Evolutionary conservation across 1,139 yeast genomes (phyloP).

Genomic region (Scheffersomyces titani): DNA sequence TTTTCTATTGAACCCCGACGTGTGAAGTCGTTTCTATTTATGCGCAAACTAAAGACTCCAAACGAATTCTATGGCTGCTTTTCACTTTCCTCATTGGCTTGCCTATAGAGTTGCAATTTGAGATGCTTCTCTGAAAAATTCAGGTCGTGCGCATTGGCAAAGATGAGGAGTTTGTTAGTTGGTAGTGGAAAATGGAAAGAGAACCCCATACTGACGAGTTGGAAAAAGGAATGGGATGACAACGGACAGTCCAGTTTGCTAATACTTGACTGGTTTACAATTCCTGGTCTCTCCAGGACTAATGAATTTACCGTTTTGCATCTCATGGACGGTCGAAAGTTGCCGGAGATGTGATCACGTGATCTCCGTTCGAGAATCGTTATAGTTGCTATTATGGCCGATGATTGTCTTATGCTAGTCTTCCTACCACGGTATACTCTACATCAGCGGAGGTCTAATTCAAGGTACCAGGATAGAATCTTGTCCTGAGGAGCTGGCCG

Average conservation of each 20-base stretch:
- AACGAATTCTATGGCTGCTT: background rate
- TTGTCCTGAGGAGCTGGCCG: background rate
- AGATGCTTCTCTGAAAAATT: background rate
- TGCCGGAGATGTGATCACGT: background rate
- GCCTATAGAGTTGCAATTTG: background rate
- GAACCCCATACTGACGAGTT: background rate
- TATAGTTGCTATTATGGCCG: too few species aligned
- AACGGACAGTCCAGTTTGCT: too few species aligned
- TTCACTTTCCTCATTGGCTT: background rate
- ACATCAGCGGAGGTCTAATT: too few species aligned
- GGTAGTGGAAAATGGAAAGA: background rate
- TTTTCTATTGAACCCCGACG: slow-evolving; percentile 3
- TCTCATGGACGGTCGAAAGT: background rate
- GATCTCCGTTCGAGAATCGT: background rate
- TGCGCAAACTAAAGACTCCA: background rate
- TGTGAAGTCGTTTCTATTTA: background rate
- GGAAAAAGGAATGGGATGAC: too few species aligned
- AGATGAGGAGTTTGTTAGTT: background rate
- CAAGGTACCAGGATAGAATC: background rate
- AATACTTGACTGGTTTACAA: too few species aligned
- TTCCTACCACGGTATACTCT: too few species aligned
- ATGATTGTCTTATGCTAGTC: too few species aligned
- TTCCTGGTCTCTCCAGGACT: background rate
- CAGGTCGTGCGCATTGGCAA: background rate
- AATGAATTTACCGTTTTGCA: background rate